Evolutionary conservation across 1,284 basidiomycete genomes (phyloP).

Genomic region (Trichosporon faecale): DNA sequence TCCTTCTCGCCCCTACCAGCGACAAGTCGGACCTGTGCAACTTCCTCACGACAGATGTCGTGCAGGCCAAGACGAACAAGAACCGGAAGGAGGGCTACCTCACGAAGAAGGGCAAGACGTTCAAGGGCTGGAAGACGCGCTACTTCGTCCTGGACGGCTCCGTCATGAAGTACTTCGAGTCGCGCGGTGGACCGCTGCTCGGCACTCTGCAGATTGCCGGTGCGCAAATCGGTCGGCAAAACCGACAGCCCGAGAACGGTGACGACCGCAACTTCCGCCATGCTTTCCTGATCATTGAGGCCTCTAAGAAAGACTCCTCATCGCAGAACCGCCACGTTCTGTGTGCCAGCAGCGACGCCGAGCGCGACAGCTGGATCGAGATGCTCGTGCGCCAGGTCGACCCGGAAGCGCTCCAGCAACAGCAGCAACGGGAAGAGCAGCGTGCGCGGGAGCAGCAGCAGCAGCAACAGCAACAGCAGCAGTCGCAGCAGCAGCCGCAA

Average conservation of each 20-base stretch:
- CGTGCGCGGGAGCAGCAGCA: neutral
- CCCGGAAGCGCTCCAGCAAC: slow-evolving; percentile 49
- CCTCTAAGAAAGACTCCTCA: slow-evolving; percentile 57
- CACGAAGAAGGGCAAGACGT: slow-evolving; percentile 86
- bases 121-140: slow-evolving; percentile 91
- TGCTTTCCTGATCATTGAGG: slow-evolving; percentile 94
- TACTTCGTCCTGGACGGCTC: slow-evolving; percentile 88
- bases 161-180: slow-evolving; percentile 87
- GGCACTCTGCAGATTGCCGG: slow-evolving; percentile 82
- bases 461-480: neutral
- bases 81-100: slow-evolving; percentile 94
- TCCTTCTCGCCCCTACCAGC: slow-evolving; percentile 77
- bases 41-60: slow-evolving; percentile 86
- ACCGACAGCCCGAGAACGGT: slow-evolving; percentile 56
- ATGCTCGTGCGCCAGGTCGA: slow-evolving; percentile 73
- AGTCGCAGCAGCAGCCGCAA: slow-evolving; percentile 34
- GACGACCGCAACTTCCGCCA: slow-evolving; percentile 94
- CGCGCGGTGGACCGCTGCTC: slow-evolving; percentile 85
- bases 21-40: slow-evolving; percentile 86
- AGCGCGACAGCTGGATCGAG: slow-evolving; percentile 92
- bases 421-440: slow-evolving; percentile 35
- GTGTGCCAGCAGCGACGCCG: slow-evolving; percentile 90
- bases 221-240: slow-evolving; percentile 78
- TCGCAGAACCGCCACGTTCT: slow-evolving; percentile 81
- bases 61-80: slow-evolving; percentile 78